Base-by-base conservation (phyloP, 2,329 filamentous ascomycete species). In the Gnomoniopsis sp. region DNA sequence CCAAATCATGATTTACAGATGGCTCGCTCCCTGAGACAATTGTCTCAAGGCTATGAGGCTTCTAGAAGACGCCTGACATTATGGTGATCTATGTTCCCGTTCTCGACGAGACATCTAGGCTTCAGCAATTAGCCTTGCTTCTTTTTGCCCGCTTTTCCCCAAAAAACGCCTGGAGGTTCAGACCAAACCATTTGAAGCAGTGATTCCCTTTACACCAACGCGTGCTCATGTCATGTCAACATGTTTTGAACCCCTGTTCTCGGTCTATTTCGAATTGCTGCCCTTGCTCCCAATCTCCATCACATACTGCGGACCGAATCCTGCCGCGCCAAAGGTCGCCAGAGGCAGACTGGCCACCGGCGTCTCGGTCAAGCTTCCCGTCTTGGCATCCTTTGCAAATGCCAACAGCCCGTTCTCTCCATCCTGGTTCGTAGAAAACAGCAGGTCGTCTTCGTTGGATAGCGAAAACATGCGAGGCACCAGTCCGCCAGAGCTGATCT, bases 381-480 rank as follows among this genome's bases (percentile, higher is more conserved):
- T 60, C 23, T 67, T 59, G 21, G 54, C 41, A 23, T 63, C 57
- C 33, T 76, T 70, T 50, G 66, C 53, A 55, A 81, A 68, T 8
- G 74, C 78, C 3, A 74, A 68, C 6, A 81, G 64, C 0, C 74
- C 78, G 15, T 62, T 62, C 3, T 68, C 68, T 38, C 77, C 78
- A 54, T 68, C 69, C 68, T 78, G 73, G 70, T 82, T 81, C n/a
- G 72, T 74, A n/a, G 75, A 71, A 63, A 80, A 80, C 49, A 81
- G 63, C 12, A 72, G 53, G 52, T 53, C 62, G 59, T 74, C 67
- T 58, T 72, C 69, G 10, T 61, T 68, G 59, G 71, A 69, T 46
- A 73, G 65, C 65, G 74, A 77, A 62, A 83, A 76, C 75, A 80
- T 79, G 64, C 80, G 77, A 8, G 80, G 80, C 6, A 69, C 53